Base-by-base conservation (phyloP, 768 basidiomycete species). In the Lactifluus piperatus region DNA sequence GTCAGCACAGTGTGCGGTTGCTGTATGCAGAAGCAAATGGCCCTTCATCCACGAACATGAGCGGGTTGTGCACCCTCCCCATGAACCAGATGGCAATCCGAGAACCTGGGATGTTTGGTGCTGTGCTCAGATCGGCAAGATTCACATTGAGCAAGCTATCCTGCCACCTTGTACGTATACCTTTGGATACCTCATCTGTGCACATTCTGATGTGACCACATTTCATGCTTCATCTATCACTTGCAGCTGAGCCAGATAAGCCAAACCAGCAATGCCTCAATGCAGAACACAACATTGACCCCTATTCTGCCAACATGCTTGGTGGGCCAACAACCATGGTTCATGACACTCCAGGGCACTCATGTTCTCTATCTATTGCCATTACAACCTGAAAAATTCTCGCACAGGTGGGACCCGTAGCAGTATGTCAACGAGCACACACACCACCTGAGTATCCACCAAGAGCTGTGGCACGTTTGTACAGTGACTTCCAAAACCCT, bases 231-330 rank as follows among this genome's bases (percentile, higher is more conserved):
- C n/a, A n/a, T n/a, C n/a, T n/a, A n/a, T n/a, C n/a, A n/a, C n/a
- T n/a, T n/a, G n/a, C n/a, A n/a, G 68, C 76, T 22, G 79, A 83
- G 65, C 73, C 80, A 18, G 69, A 75, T 45, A 84, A 86, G 68
- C 79, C 78, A 11, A 77, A 79, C 9, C 85, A 86, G 58, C 86
- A 89, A 62, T 83, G 88, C 24, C 73, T 91, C 22, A 81, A 81
- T 51, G 74, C 88, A 45, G 76, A 76, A 8, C 82, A 81, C 58
- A 74, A 82, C 54, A 73, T 76, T 29, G 81, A 80, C 62, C 77
- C 77, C 0, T 79, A 73, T 60, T 70, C n/a, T n/a, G n/a, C n/a
- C n/a, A n/a, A n/a, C n/a, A n/a, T n/a, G n/a, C n/a, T n/a, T n/a
- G n/a, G n/a, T n/a, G n/a, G n/a, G n/a, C n/a, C n/a, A n/a, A n/a